phyloP scores from a whole-genome alignment of 306 rosid genomes.

The Vigna hirtella region DNA sequence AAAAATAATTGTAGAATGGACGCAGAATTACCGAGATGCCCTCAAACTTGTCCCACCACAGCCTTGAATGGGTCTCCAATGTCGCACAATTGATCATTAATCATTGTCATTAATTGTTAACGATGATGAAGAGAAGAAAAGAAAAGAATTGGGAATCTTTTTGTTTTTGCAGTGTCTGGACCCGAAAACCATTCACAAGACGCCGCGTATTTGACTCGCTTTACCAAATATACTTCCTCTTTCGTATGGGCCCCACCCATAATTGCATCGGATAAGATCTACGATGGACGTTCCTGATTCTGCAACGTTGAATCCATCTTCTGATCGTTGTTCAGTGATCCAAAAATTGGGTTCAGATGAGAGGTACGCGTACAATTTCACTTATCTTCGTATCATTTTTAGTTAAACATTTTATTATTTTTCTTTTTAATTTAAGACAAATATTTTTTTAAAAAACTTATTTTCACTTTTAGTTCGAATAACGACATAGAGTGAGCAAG shows the following conservation, averaged over 20 bases:
- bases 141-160: constrained; percentile 10
- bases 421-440: too few species aligned
- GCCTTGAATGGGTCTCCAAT: neutral
- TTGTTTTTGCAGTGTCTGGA: neutral
- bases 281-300: constrained; percentile 31
- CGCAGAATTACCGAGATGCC: constrained; percentile 28
- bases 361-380: too few species aligned
- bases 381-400: too few species aligned
- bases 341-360: too few species aligned
- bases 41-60: constrained; percentile 14
- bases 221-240: neutral
- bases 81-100: neutral
- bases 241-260: constrained; percentile 38
- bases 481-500: too few species aligned
- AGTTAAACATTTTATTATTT: too few species aligned
- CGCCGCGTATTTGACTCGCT: constrained; percentile 56
- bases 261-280: constrained; percentile 43
- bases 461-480: too few species aligned
- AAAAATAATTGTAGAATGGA: constrained; percentile 8
- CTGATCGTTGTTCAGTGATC: neutral
- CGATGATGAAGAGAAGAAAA: neutral
- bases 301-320: constrained; percentile 39
- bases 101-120: too few species aligned
- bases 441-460: too few species aligned
- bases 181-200: constrained; percentile 42